phyloP scores from a whole-genome alignment of 2,329 filamentous ascomycete species.

The Ophioceras dolichostomum region DNA sequence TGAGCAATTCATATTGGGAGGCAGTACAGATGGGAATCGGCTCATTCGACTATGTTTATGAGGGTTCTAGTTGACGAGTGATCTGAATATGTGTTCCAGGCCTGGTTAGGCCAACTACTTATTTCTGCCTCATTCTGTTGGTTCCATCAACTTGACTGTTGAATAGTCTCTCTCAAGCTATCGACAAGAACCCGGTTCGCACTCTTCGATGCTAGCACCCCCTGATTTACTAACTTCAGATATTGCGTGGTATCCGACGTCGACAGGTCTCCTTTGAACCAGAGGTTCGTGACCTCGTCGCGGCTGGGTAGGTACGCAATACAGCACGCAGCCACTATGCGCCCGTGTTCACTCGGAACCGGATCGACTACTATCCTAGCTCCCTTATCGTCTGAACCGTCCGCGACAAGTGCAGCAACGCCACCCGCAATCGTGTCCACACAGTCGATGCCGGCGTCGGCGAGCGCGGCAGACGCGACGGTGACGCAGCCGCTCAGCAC shows the following conservation, averaged over 20 bases:
- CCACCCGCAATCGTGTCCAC: constrained; percentile 84
- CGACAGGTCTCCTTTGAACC: constrained; percentile 66
- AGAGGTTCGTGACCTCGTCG: constrained; percentile 89
- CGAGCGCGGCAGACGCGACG: constrained; percentile 82
- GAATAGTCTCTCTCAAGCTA: constrained; percentile 22
- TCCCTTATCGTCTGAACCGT: constrained; percentile 14
- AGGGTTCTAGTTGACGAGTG: no score
- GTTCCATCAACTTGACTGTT: constrained; percentile 1
- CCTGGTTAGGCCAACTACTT: no score
- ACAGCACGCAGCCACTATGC: constrained; percentile 72
- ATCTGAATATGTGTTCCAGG: no score
- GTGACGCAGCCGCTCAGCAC: constrained; percentile 87
- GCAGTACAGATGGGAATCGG: no score
- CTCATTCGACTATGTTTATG: no score
- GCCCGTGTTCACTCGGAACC: constrained; percentile 65
- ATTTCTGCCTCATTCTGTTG: no score
- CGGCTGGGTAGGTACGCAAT: constrained; percentile 77
- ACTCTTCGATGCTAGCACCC: constrained; percentile 26
- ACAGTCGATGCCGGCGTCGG: constrained; percentile 91
- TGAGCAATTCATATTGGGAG: no score
- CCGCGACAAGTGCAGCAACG: constrained; percentile 64
- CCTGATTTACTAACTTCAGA: constrained; percentile 26
- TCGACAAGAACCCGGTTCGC: constrained; percentile 28
- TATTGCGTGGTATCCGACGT: constrained; percentile 27
- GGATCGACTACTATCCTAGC: constrained; percentile 61